Evolutionary conservation across 1,139 yeast genomes (phyloP), one percentile per base, ranked within the genome.

Genomic region (Candida albicans): DNA sequence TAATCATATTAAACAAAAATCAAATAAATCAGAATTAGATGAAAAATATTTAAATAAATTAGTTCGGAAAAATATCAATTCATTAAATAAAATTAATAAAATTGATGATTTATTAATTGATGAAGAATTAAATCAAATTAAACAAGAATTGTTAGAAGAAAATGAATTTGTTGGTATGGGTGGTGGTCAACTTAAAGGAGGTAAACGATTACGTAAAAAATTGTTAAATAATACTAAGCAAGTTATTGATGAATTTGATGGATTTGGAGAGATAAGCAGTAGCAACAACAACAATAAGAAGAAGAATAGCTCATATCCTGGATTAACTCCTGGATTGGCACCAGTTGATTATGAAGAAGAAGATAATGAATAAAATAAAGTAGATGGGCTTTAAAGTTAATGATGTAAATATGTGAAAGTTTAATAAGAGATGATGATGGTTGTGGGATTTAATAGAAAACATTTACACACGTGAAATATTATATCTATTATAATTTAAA

Each of bases 301-400:
- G 42, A 81, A 80, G 11, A 55, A 58, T 40, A 64, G 69, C 48
- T 64, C 76, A 9, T 76, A 75, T 53, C 83, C 89, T 38, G 95
- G 95, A 11, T 72, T 89, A 46, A 89, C 96, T 0, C 96, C 96
- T 1, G 96, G 96, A 43, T 75, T 89, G 62, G 96, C 96, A 0
- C 96, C 96, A 12, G 95, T 88, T 15, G 96, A 84, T 41, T 76
- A 75, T 53, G 73, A 76, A 45, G 81, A 76, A 44, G 64, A 69
- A 8, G 77, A 71, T 41, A 18, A 18, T 18, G 22, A 18, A 18
- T 18, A 5, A 18, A 18, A 18, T n/a, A n/a, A n/a, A n/a, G n/a
- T n/a, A n/a, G n/a, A n/a, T n/a, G n/a, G n/a, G n/a, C n/a, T n/a
- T n/a, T n/a, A n/a, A n/a, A n/a, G n/a, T n/a, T n/a, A n/a, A n/a